phyloP scores from a whole-genome alignment of 495 filamentous ascomycete genomes.

The Xylaria sp. region DNA sequence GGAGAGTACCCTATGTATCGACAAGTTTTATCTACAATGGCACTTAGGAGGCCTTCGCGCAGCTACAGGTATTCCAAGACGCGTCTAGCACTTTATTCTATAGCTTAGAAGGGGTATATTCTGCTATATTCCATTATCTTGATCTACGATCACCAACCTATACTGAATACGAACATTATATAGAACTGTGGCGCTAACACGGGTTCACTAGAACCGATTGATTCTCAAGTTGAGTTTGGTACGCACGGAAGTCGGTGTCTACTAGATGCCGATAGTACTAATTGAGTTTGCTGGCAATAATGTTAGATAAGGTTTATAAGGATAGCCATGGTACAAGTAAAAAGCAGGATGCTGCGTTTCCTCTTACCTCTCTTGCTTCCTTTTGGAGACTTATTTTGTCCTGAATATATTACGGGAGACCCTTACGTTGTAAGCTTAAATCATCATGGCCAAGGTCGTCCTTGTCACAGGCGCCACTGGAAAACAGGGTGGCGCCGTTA shows the following conservation, averaged over 20 bases:
- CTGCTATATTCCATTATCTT: not conserved
- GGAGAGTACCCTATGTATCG: not conserved
- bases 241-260: not conserved
- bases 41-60: not conserved
- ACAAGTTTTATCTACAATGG: not conserved
- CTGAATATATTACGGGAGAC: no score
- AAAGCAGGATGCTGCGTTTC: not conserved
- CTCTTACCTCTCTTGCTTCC: not conserved
- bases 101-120: not conserved
- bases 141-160: not conserved
- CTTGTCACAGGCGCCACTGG: constrained; percentile 75
- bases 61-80: not conserved
- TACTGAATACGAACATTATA: not conserved
- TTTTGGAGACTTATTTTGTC: not conserved
- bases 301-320: not conserved
- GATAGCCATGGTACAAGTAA: not conserved
- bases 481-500: constrained; percentile 68
- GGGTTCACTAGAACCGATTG: not conserved
- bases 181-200: not conserved
- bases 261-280: not conserved
- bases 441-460: constrained; percentile 49
- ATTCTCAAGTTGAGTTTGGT: not conserved
- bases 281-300: not conserved
- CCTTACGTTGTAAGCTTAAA: not conserved
- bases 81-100: not conserved